Percentiles rank a stretch among this genome's conserved stretches.
These are phyloP conservation scores for Cornus florida DNA, from an alignment of 148 eudicot genomes.

Conservation along the genomic window DNA sequence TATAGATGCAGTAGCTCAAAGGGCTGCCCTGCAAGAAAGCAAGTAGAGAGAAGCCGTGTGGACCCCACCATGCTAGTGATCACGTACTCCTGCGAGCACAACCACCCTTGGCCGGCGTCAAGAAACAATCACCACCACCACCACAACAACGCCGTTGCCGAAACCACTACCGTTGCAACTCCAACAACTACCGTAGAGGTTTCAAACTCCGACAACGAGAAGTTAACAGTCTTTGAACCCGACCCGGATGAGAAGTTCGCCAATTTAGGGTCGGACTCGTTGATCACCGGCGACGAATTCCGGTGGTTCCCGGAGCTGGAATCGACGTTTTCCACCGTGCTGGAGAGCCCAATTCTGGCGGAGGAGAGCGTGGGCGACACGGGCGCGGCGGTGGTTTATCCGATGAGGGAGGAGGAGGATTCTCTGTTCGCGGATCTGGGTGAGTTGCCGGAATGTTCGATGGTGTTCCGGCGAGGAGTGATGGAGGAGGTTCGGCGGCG, in stretches of 20 bases:
- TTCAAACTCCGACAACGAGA: not conserved
- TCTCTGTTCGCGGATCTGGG: conserved; percentile 55
- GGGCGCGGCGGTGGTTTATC: conserved; percentile 30
- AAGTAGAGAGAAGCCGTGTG: conserved; percentile 60
- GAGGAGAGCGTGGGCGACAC: conserved; percentile 34
- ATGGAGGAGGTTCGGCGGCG: not conserved
- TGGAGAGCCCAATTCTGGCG: conserved; percentile 40
- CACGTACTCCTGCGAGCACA: conserved; percentile 62
- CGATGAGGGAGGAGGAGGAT: conserved; percentile 61
- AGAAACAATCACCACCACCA: conserved; percentile 33
- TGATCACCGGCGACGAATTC: conserved; percentile 12
- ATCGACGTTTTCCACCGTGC: not conserved
- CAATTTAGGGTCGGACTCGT: not conserved
- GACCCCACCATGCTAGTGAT: conserved; percentile 58
- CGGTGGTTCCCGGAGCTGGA: conserved; percentile 53
- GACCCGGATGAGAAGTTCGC: conserved; percentile 10
- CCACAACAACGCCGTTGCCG: conserved; percentile 15
- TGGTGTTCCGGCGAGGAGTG: conserved; percentile 36
- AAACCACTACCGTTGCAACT: not conserved
- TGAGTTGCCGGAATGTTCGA: conserved; percentile 59
- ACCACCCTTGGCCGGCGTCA: conserved; percentile 51
- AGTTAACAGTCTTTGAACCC: conserved; percentile 7
- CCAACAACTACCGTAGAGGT: conserved; percentile 7
- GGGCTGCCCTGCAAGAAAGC: conserved; percentile 75
- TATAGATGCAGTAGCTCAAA: conserved; percentile 72